Evolutionary conservation across 2,329 filamentous ascomycete species (phyloP).

Genomic region (Lecanicillium sp.): DNA sequence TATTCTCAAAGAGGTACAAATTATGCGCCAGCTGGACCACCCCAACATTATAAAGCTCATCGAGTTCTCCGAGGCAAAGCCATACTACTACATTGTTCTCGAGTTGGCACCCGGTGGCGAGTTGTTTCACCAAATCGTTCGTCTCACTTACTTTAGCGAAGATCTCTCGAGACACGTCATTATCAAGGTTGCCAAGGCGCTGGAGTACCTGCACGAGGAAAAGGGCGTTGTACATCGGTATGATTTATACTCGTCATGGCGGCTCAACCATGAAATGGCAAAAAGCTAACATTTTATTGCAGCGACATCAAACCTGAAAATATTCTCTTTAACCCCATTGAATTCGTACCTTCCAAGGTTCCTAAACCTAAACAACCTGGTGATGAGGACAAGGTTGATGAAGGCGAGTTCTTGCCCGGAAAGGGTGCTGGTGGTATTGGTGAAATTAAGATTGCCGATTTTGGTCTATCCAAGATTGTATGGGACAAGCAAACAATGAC

Average conservation of each 20-base stretch:
- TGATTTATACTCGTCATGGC: conserved; percentile 29
- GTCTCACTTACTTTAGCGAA: conserved; percentile 97
- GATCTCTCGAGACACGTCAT: conserved; percentile 93
- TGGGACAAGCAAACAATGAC: conserved; percentile 99
- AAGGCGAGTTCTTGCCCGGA: conserved; percentile 83
- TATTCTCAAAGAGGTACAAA: conserved; percentile 96
- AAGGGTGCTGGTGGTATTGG: conserved; percentile 85
- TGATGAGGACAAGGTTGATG: conserved; percentile 94
- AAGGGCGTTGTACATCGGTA: conserved; percentile 96
- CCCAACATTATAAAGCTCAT: conserved; percentile 92
- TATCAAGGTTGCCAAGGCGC: conserved; percentile 83
- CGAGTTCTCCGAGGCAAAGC: conserved; percentile 84
- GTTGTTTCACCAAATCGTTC: conserved; percentile 96
- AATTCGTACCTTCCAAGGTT: conserved; percentile 69
- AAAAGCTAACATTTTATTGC: conserved; percentile 1
- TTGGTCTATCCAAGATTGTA: conserved; percentile 93
- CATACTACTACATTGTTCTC: conserved; percentile 96
- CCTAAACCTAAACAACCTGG: conserved; percentile 77
- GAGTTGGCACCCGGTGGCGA: conserved; percentile 93
- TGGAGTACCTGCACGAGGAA: conserved; percentile 91
- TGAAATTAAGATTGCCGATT: conserved; percentile 94
- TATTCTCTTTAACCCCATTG: conserved; percentile 81
- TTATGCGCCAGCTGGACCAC: conserved; percentile 95
- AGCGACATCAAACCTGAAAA: conserved; percentile 99
- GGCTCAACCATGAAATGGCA: conserved; percentile 1